These are phyloP conservation scores for Tylopilus sp. DNA, from an alignment of 1,284 basidiomycete genomes.

Conservation along the genomic window DNA sequence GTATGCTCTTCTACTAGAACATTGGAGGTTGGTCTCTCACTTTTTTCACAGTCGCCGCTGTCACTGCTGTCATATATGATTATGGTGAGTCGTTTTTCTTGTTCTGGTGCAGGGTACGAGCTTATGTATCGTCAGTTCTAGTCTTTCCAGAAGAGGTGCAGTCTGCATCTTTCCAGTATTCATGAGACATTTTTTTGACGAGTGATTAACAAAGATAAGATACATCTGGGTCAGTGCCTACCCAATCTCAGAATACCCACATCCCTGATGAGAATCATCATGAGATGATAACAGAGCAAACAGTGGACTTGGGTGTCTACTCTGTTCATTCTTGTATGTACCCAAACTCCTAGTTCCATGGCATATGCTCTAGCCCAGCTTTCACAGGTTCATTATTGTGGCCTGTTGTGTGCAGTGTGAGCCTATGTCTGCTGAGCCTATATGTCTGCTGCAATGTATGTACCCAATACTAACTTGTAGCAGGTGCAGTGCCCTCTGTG, in stretches of 20 bases:
- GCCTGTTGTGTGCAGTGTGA: neutral
- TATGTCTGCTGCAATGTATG: too few relatives aligned
- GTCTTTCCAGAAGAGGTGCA: conserved; percentile 6
- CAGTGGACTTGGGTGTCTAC: conserved; percentile 18
- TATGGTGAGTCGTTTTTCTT: neutral
- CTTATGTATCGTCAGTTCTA: neutral
- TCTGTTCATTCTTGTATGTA: conserved; percentile 14
- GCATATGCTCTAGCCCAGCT: neutral
- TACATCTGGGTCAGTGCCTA: conserved; percentile 17
- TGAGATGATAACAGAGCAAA: conserved; percentile 11
- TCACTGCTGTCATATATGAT: conserved; percentile 8
- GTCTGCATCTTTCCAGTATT: too few relatives aligned
- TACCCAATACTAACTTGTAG: too few relatives aligned
- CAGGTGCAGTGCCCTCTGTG: conserved; percentile 1
- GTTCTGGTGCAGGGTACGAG: neutral
- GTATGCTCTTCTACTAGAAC: neutral
- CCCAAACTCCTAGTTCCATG: too few relatives aligned
- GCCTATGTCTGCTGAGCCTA: too few relatives aligned
- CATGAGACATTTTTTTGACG: neutral
- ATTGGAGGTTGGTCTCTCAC: neutral
- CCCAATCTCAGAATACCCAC: neutral
- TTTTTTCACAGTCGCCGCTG: neutral
- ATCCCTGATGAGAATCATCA: conserved; percentile 8
- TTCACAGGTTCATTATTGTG: neutral
- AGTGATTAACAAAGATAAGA: conserved; percentile 12